These are phyloP conservation scores for Takashimella koratensis DNA, from an alignment of 1,284 basidiomycete genomes.

Conservation along the genomic window DNA sequence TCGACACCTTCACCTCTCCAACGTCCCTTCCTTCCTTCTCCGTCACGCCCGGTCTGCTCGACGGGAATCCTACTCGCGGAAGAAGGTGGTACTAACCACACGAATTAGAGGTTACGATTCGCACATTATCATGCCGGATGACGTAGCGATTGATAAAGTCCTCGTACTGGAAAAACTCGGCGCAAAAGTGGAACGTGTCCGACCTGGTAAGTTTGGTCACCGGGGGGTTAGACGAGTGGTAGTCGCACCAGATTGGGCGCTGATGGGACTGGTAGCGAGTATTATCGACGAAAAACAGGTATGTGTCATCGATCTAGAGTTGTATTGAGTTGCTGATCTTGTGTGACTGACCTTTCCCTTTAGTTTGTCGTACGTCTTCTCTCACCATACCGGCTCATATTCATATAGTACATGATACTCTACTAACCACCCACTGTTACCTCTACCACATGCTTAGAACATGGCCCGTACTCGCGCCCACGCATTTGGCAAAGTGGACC, in stretches of 20 bases:
- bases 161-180: conserved; percentile 79
- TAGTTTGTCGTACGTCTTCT: conserved; percentile 57
- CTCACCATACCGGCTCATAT: too few species aligned
- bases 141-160: conserved; percentile 85
- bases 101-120: conserved; percentile 53
- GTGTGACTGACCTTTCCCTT: too few species aligned
- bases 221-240: background rate
- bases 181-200: conserved; percentile 77
- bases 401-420: conserved; percentile 33
- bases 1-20: too few species aligned
- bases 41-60: too few species aligned
- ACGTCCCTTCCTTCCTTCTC: too few species aligned
- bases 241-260: background rate
- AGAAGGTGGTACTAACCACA: too few species aligned
- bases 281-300: conserved; percentile 94
- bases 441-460: conserved; percentile 57
- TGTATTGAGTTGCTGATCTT: conserved; percentile 2
- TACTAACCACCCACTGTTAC: too few species aligned
- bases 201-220: conserved; percentile 54
- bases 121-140: conserved; percentile 85
- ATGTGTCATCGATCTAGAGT: conserved; percentile 41
- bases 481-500: conserved; percentile 60
- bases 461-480: conserved; percentile 71
- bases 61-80: too few species aligned
- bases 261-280: conserved; percentile 54